Evolutionary conservation across 768 basidiomycete species (phyloP), one percentile per base, ranked within the genome.

Genomic region (Kwoniella dejecticola): DNA sequence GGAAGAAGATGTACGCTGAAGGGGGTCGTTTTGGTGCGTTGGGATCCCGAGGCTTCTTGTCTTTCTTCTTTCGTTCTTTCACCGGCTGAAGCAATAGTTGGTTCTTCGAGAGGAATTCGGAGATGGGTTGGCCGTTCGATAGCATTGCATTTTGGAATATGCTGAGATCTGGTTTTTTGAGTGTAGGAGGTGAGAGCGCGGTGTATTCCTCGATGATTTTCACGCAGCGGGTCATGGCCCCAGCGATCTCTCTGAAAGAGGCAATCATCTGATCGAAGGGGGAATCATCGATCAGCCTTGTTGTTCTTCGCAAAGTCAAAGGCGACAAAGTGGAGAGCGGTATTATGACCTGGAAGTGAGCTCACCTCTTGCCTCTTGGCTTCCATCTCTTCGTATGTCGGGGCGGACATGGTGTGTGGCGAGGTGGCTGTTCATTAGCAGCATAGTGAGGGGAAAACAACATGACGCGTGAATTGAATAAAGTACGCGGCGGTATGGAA

Each of bases 21-120:
- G 91, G 84, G 26, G 95, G 94, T 8, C 91, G 87, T 77, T 94
- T 96, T 30, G 95, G 95, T 60, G 92, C 92, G 79, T 93, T 89
- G 19, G 93, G 92, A 72, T 98, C 94, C 79, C 88, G 87, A 40
- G 72, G 82, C 69, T 88, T 88, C 79, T 87, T 91, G 59, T 81
- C 81, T 68, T 81, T 81, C 77, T 86, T 88, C 74, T 82, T 82
- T 47, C 76, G 67, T 26, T 54, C 67, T 17, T 64, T 72, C 21
- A 24, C 48, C 30, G 44, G 59, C 15, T 31, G 30, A 6, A 42
- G 19, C 19, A 42, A 42, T 42, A 42, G 17, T 42, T 6, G 24
- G 21, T 40, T 44, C 29, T 49, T 41, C 13, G 36, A 11, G 0
- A 55, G 17, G 0, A 11, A 17, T 48, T 40, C 30, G 40, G 42